Conservation (phyloP, 176 grass and related monocot species). For the Oryza glaberrima region DNA sequence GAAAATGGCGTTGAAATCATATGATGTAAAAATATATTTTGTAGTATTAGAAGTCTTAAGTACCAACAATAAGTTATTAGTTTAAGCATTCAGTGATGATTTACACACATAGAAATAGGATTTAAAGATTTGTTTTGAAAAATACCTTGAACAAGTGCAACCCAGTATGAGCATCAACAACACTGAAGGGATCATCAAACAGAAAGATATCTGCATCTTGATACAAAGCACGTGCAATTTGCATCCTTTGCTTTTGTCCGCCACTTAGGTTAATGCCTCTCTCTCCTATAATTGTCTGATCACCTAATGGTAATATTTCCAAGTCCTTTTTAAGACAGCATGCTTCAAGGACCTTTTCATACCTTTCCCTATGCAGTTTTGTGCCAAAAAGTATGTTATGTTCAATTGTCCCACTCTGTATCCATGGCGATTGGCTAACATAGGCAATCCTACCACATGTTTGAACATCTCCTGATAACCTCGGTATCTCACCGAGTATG, state of each 20-base stretch:
- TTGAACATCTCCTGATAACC: conserved; percentile 60
- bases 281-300: conserved; percentile 76
- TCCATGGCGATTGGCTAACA: conserved; percentile 77
- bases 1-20: not conserved
- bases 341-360: conserved; percentile 54
- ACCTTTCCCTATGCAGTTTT: conserved; percentile 35
- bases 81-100: not conserved
- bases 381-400: conserved; percentile 69
- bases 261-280: conserved; percentile 85
- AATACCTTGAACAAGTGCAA: conserved; percentile 69
- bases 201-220: conserved; percentile 75
- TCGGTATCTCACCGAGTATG: conserved; percentile 78
- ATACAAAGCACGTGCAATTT: conserved; percentile 74
- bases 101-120: not conserved
- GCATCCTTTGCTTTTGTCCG: conserved; percentile 69
- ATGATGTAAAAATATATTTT: not conserved
- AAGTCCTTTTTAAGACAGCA: conserved; percentile 69
- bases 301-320: conserved; percentile 58
- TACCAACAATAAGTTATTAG: not conserved
- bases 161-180: conserved; percentile 70
- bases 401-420: conserved; percentile 67
- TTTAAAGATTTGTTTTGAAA: not conserved
- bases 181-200: conserved; percentile 87
- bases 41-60: not conserved
- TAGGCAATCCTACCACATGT: conserved; percentile 63